Base-by-base conservation (phyloP, 208 protist species). In the Leishmania turanica region DNA sequence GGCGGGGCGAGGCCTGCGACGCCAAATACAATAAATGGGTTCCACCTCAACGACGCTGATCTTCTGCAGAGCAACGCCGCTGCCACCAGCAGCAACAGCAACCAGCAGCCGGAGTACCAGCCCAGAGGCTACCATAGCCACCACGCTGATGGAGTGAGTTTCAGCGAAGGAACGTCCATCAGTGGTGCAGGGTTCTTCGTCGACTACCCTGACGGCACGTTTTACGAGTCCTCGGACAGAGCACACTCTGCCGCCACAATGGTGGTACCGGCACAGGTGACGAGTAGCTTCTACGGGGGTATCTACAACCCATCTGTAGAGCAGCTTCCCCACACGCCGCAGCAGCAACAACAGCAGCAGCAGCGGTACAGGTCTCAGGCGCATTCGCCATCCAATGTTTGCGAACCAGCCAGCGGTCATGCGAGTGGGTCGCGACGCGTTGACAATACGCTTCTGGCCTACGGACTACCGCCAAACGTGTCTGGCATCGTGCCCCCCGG, bases 231-330 rank as follows among this genome's bases (percentile, higher is more conserved):
- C 79, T 72, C 42, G 15, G 79, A 78, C 47, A 31, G 42, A 37
- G 42, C 71, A 3, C 47, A 58, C n/a, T 77, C 79, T 40, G 69
- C 65, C n/a, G 60, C 78, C 34, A 45, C 21, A 37, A 64, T 77
- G 71, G 19, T 77, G 17, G 73, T 51, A 17, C 79, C 62, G 31
- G 58, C 73, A 1, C 79, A 65, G 51, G 79, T 73, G 62, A 78
- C 79, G 62, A 56, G 72, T 11, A 77, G 64, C 79, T 83, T 78
- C 79, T 83, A 83, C 51, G 62, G 73, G 17, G 79, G 78, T 7
- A 74, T 77, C 45, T 78, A 66, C 73, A 27, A 40, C 8, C 73
- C 69, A 9, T 73, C 60, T 42, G 60, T 58, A 21, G 72, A 72
- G 62, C 79, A 66, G 62, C 64, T 5, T 6, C 72, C 73, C 31